Conservation (phyloP, 2,329 filamentous ascomycete species). For the Emmonsiellopsis sp. region DNA sequence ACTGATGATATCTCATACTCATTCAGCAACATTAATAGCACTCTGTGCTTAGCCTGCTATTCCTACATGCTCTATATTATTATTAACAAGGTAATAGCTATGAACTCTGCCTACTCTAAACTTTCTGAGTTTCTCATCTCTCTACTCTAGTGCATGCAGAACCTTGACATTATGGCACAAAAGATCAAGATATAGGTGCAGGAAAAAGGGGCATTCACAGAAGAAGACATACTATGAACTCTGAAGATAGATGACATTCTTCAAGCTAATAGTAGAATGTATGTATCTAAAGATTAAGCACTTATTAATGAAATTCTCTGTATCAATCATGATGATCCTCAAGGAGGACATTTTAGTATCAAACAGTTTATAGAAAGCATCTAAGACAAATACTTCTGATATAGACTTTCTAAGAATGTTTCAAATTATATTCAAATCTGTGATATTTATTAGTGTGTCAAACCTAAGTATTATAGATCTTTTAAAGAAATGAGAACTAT, state of each 20-base stretch:
- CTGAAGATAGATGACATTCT: not conserved
- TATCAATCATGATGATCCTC: not conserved
- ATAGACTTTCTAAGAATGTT: not conserved
- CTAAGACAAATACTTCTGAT: not conserved
- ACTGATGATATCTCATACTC: not conserved
- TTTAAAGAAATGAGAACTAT: not conserved
- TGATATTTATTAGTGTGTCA: not conserved
- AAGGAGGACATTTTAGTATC: not conserved
- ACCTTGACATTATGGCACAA: not conserved
- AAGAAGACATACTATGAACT: not conserved
- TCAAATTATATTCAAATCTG: not conserved
- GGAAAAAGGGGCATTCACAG: not conserved
- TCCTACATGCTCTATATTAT: not conserved
- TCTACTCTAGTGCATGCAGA: not conserved
- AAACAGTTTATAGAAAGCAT: not conserved
- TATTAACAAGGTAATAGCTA: not conserved
- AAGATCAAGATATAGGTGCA: not conserved
- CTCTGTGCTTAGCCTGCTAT: not conserved
- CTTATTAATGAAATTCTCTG: not conserved
- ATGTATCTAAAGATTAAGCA: not conserved
- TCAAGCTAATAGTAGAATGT: not conserved
- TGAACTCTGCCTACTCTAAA: not conserved
- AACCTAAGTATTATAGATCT: not conserved
- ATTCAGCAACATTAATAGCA: not conserved
- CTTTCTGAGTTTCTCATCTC: not conserved